These are phyloP conservation scores for Leishmania arabica DNA, from an alignment of 208 protist genomes.

Conservation along the genomic window DNA sequence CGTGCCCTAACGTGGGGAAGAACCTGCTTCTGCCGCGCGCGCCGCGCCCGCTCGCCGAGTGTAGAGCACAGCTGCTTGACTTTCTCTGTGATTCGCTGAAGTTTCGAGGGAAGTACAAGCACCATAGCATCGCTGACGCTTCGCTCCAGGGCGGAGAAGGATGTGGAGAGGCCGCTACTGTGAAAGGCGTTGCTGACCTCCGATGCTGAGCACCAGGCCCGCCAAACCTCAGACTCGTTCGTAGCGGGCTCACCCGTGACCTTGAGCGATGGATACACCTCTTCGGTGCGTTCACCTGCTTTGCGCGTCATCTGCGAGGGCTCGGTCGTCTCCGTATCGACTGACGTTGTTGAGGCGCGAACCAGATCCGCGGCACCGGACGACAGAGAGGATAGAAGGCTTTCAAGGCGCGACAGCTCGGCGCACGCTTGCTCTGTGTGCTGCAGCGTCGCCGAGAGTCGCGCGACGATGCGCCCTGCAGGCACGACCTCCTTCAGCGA, in stretches of 20 bases:
- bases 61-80: not conserved
- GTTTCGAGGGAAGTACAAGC: not conserved
- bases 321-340: not conserved
- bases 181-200: slow-evolving; percentile 1
- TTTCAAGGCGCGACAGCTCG: slow-evolving; percentile 3
- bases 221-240: not conserved
- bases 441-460: slow-evolving; percentile 18
- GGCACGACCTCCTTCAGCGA: not conserved
- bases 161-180: slow-evolving; percentile 20
- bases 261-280: not conserved
- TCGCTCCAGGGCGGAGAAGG: slow-evolving; percentile 12
- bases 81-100: slow-evolving; percentile 2
- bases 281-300: not conserved
- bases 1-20: not conserved
- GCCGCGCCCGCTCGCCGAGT: not conserved
- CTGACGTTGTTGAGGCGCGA: not conserved
- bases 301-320: not conserved
- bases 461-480: slow-evolving; percentile 7
- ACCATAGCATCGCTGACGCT: not conserved
- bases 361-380: not conserved
- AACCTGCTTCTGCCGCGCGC: not conserved
- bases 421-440: not conserved
- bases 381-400: slow-evolving; percentile 1
- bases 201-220: not conserved
- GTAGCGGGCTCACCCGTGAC: not conserved